A percentile compares a stretch with the other conserved stretches of the same genome.
These are phyloP conservation scores for Pseudoneurospora amorphoporcata DNA, from an alignment of 495 filamentous ascomycete species.

Conservation along the genomic window DNA sequence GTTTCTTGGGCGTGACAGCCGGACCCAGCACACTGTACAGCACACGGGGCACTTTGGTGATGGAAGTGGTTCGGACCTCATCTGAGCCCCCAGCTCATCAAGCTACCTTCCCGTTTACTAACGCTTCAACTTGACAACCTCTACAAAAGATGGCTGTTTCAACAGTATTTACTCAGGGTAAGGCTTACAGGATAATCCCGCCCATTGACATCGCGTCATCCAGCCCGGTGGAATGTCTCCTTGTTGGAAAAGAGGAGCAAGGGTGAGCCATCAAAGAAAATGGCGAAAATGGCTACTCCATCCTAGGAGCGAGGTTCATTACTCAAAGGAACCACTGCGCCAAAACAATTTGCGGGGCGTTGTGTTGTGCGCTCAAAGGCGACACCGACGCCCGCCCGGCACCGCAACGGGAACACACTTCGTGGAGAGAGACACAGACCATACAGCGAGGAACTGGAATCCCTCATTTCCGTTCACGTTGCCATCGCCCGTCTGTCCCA, in stretches of 20 bases:
- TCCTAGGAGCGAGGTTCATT: neutral
- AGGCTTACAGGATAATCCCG: neutral
- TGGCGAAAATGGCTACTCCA: neutral
- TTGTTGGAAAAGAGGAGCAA: neutral
- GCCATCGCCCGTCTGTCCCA: neutral
- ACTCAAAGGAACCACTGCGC: neutral
- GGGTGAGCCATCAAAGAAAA: neutral
- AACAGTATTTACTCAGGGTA: neutral
- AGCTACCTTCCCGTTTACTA: neutral
- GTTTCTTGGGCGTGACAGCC: neutral
- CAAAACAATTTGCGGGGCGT: neutral
- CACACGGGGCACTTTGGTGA: neutral
- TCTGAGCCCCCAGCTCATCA: neutral
- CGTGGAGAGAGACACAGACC: neutral
- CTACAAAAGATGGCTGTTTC: neutral
- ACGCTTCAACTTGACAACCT: neutral
- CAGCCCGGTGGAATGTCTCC: neutral
- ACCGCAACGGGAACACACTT: neutral
- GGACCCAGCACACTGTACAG: neutral
- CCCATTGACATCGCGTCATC: neutral
- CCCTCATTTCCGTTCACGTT: neutral
- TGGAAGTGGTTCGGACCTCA: neutral
- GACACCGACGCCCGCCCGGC: neutral
- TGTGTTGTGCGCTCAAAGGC: neutral
- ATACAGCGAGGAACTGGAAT: neutral